phyloP scores from a whole-genome alignment of 306 rosid genomes.

The Crataegus laevigata region DNA sequence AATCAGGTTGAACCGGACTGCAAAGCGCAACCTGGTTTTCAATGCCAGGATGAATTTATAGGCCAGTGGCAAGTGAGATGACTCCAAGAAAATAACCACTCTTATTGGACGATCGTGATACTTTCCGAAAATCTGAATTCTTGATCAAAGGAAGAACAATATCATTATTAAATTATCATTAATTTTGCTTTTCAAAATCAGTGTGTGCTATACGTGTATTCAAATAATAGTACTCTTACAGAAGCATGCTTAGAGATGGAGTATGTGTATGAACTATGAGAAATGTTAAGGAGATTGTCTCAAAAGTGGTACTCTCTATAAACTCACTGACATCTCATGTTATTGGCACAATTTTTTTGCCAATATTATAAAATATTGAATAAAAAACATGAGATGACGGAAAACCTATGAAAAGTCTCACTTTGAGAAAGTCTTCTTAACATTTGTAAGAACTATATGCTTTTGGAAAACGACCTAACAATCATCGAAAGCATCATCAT shows the following conservation, averaged over 20 bases:
- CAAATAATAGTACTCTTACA: neutral
- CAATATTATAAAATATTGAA: too few species aligned
- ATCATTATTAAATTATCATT: neutral
- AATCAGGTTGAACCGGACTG: neutral
- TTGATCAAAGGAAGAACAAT: neutral
- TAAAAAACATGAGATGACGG: too few species aligned
- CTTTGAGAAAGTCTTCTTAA: too few species aligned
- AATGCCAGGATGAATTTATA: neutral
- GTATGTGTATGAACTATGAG: neutral
- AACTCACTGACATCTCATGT: too few species aligned
- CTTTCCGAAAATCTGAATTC: neutral
- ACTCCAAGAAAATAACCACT: neutral
- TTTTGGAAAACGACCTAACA: conserved; percentile 58
- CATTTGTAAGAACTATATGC: conserved; percentile 1
- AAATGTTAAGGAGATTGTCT: too few species aligned
- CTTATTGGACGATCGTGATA: neutral
- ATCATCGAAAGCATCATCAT: conserved; percentile 44
- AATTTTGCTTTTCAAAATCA: neutral
- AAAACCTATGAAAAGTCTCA: too few species aligned
- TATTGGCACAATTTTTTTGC: too few species aligned
- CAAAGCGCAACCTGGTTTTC: neutral
- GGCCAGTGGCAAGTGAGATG: neutral
- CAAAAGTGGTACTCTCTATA: too few species aligned
- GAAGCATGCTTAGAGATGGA: neutral
- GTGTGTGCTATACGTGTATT: neutral